These are phyloP conservation scores for Penicillium thymicola DNA, from an alignment of 2,329 filamentous ascomycete species.

Conservation along the genomic window DNA sequence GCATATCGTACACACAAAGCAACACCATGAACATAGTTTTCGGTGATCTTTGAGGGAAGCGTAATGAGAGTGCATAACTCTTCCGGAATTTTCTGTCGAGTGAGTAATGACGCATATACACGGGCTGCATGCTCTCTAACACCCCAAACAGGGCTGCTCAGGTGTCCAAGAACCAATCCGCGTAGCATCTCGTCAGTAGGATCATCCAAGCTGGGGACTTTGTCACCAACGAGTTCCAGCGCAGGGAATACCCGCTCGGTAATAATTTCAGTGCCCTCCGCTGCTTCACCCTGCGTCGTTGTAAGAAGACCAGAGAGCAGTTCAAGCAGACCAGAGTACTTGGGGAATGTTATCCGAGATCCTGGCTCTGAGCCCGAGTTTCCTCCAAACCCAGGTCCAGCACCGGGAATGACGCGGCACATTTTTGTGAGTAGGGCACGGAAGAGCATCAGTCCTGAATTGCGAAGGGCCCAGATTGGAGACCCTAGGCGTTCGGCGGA, in stretches of 20 bases:
- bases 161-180: conserved; percentile 34
- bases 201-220: conserved; percentile 36
- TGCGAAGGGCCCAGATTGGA: conserved; percentile 87
- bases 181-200: conserved; percentile 33
- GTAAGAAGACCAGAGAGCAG: conserved; percentile 37
- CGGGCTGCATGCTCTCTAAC: conserved; percentile 47
- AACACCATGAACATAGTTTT: conserved; percentile 44
- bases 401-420: conserved; percentile 40
- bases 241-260: conserved; percentile 47
- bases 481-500: conserved; percentile 77
- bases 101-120: conserved; percentile 41
- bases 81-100: conserved; percentile 30
- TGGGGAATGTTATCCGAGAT: conserved; percentile 39
- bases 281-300: conserved; percentile 19
- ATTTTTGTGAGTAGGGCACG: conserved; percentile 74
- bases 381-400: conserved; percentile 49
- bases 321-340: conserved; percentile 39
- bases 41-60: conserved; percentile 14
- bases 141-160: conserved; percentile 46
- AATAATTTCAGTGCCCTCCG: conserved; percentile 32
- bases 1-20: conserved; percentile 40
- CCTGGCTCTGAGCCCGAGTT: conserved; percentile 45
- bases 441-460: conserved; percentile 86
- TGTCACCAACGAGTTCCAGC: conserved; percentile 46
- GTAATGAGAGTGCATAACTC: conserved; percentile 28